Evolutionary conservation across 1,284 basidiomycete genomes (phyloP).

Genomic region (Puccinia triticina): DNA sequence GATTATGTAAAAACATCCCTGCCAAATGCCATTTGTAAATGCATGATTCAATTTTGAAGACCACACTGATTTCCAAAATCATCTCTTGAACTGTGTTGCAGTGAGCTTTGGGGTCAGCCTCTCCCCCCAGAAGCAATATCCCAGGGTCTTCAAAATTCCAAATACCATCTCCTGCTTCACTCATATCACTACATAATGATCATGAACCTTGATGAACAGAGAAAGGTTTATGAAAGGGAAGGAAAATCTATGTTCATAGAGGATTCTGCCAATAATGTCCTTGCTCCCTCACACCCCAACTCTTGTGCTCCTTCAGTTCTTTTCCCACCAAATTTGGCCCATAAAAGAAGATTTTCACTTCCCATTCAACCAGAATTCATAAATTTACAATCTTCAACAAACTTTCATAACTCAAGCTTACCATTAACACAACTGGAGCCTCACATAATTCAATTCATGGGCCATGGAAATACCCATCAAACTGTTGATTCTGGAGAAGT

Average conservation of each 20-base stretch:
- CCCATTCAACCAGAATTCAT: not conserved
- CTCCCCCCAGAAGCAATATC: no score
- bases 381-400: not conserved
- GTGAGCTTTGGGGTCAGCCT: no score
- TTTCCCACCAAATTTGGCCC: not conserved
- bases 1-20: no score
- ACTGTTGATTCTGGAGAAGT: no score
- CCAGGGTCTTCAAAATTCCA: not conserved
- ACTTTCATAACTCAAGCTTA: not conserved
- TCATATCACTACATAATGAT: not conserved
- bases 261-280: not conserved
- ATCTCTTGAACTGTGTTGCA: no score
- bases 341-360: not conserved
- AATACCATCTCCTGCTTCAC: not conserved
- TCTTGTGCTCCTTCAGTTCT: no score
- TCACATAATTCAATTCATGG: not conserved
- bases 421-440: not conserved
- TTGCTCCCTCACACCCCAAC: not conserved
- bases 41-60: no score
- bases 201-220: not conserved
- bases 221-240: not conserved
- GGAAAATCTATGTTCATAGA: not conserved
- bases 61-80: no score
- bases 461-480: no score
- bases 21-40: no score